Evolutionary conservation across 768 basidiomycete species (phyloP).

Genomic region (Jaapia argillacea): DNA sequence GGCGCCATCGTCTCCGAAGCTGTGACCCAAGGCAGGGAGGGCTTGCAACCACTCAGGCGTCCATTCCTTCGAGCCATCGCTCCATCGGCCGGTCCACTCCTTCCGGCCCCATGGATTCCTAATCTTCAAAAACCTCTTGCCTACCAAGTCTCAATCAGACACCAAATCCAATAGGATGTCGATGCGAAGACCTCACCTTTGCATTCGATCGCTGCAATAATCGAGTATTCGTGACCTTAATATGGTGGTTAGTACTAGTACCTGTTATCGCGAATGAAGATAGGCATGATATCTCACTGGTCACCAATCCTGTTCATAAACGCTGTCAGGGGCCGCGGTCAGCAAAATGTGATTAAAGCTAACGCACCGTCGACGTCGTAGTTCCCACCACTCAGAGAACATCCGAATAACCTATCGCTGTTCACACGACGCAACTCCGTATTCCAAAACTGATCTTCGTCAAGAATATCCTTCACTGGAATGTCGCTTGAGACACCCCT

Average conservation of each 20-base stretch:
- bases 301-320: background rate
- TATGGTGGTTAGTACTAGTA: no score
- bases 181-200: background rate
- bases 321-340: no score
- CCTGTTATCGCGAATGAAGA: no score
- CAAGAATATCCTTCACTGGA: slow-evolving; percentile 19
- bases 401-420: slow-evolving; percentile 42
- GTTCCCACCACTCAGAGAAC: no score
- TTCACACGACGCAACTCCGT: slow-evolving; percentile 28
- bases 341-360: no score
- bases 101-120: slow-evolving; percentile 22
- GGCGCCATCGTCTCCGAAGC: slow-evolving; percentile 40
- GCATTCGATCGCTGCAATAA: slow-evolving; percentile 22
- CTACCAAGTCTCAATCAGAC: slow-evolving; percentile 18
- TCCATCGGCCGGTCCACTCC: slow-evolving; percentile 42
- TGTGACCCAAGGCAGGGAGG: slow-evolving; percentile 31
- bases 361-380: no score
- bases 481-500: background rate
- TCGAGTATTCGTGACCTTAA: slow-evolving; percentile 20
- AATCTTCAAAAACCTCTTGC: slow-evolving; percentile 22
- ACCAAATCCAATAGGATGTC: no score
- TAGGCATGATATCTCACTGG: no score
- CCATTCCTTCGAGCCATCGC: slow-evolving; percentile 51
- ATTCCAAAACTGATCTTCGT: slow-evolving; percentile 20
- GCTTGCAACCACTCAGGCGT: slow-evolving; percentile 37